phyloP scores from a whole-genome alignment of 441 rosid genomes.

The Biscutella laevigata region DNA sequence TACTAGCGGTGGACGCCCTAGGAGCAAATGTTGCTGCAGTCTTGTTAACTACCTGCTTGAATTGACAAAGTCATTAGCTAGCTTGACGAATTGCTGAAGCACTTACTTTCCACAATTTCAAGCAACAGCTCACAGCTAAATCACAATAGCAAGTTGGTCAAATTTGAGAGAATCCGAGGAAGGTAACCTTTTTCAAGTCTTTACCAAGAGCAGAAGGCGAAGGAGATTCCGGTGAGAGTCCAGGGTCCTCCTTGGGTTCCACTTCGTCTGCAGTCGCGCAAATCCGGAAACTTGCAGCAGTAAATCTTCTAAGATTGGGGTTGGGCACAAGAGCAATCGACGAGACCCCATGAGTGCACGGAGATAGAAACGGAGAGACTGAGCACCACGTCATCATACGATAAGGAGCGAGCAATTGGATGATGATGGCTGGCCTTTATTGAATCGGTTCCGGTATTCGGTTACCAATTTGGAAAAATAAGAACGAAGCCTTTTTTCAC shows the following conservation, averaged over 20 bases:
- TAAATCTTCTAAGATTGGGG: slow-evolving; percentile 6
- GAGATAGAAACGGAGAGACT: slow-evolving; percentile 37
- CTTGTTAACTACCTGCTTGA: slow-evolving; percentile 70
- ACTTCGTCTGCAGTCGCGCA: slow-evolving; percentile 37
- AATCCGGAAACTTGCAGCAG: slow-evolving; percentile 26
- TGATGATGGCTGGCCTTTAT: too few relatives aligned
- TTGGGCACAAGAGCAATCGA: slow-evolving; percentile 13
- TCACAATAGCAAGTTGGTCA: neutral
- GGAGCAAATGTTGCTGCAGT: slow-evolving; percentile 97
- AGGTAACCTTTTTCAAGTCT: slow-evolving; percentile 65
- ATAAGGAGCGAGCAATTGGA: too few relatives aligned
- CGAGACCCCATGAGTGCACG: slow-evolving; percentile 27
- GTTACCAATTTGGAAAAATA: too few relatives aligned
- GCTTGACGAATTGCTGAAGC: too few relatives aligned
- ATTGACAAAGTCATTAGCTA: slow-evolving; percentile 2
- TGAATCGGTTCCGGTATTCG: neutral
- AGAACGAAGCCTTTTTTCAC: too few relatives aligned
- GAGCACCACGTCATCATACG: slow-evolving; percentile 31
- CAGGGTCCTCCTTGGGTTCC: slow-evolving; percentile 28
- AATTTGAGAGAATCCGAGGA: neutral
- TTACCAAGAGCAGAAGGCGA: slow-evolving; percentile 37
- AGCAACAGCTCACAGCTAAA: neutral
- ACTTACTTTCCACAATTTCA: neutral
- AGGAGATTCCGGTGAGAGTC: slow-evolving; percentile 12
- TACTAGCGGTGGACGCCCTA: slow-evolving; percentile 79